A percentile compares a stretch with the other conserved stretches of the same genome.
These are phyloP conservation scores for Pleurostoma richardsiae DNA, from an alignment of 2,329 filamentous ascomycete genomes.

Conservation along the genomic window DNA sequence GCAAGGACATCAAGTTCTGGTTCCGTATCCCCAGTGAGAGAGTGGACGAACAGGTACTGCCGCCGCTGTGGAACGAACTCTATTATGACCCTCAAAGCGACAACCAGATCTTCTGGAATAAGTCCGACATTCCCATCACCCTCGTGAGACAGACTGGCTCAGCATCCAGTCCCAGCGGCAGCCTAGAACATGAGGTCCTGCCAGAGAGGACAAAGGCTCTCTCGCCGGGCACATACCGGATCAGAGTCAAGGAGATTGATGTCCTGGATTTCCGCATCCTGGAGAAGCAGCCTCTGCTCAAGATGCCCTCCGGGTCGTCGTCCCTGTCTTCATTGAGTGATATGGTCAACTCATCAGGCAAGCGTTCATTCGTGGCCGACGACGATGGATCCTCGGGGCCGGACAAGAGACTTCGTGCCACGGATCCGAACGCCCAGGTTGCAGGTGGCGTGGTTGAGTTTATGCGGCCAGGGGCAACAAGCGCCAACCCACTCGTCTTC, in stretches of 20 bases:
- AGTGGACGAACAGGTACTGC: slow-evolving; percentile 33
- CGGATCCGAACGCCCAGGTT: slow-evolving; percentile 15
- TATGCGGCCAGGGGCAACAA: slow-evolving; percentile 31
- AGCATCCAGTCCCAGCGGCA: slow-evolving; percentile 22
- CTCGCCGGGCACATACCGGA: slow-evolving; percentile 52
- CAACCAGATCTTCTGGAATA: slow-evolving; percentile 51
- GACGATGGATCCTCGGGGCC: slow-evolving; percentile 25
- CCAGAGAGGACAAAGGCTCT: slow-evolving; percentile 39
- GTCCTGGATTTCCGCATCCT: slow-evolving; percentile 55
- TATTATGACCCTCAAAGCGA: slow-evolving; percentile 57
- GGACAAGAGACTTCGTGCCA: slow-evolving; percentile 35
- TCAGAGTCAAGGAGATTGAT: slow-evolving; percentile 41
- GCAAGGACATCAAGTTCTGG: slow-evolving; percentile 55
- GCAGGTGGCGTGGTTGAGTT: slow-evolving; percentile 53
- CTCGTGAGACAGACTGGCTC: slow-evolving; percentile 40
- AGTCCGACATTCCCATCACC: slow-evolving; percentile 47
- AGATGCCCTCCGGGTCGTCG: slow-evolving; percentile 22
- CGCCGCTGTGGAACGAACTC: slow-evolving; percentile 53
- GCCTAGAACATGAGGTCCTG: slow-evolving; percentile 25
- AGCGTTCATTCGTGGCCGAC: slow-evolving; percentile 42
- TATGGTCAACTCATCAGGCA: slow-evolving; percentile 39
- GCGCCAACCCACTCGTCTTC: slow-evolving; percentile 45
- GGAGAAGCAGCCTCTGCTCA: slow-evolving; percentile 43
- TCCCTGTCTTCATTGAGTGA: slow-evolving; percentile 16
- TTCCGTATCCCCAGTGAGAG: slow-evolving; percentile 48